A percentile compares a stretch with the other conserved stretches of the same genome.
Conservation (phyloP, 768 basidiomycete genomes). For the Auriscalpium orientale region DNA sequence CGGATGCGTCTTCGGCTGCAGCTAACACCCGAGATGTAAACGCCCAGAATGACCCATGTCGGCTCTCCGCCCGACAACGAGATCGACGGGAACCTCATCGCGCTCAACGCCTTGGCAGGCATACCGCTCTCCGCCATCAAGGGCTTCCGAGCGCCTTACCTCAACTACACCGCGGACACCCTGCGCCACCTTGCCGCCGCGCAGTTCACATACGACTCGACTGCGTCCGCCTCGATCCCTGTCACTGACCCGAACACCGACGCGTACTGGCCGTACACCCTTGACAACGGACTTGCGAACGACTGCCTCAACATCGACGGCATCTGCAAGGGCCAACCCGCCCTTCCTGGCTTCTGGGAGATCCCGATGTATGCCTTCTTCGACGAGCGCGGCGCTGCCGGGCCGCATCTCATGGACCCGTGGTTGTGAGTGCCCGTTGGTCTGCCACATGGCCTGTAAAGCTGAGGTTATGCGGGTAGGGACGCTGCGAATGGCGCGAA, state of each 20-base stretch:
- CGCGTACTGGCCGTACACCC: slow-evolving; percentile 78
- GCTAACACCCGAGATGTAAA: background rate
- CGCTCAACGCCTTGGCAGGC: slow-evolving; percentile 70
- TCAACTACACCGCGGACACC: slow-evolving; percentile 58
- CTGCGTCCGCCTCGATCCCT: slow-evolving; percentile 49
- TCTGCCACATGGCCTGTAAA: background rate
- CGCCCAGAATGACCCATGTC: slow-evolving; percentile 67
- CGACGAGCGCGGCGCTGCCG: slow-evolving; percentile 45
- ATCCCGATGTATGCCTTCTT: slow-evolving; percentile 80
- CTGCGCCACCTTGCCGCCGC: slow-evolving; percentile 46
- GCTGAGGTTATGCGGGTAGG: background rate
- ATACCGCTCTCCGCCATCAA: slow-evolving; percentile 57
- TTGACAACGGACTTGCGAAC: slow-evolving; percentile 76
- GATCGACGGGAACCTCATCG: slow-evolving; percentile 72
- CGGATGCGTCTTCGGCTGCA: background rate
- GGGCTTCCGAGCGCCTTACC: slow-evolving; percentile 75
- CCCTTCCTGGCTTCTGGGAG: slow-evolving; percentile 77
- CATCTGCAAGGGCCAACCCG: slow-evolving; percentile 61
- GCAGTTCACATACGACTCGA: slow-evolving; percentile 69
- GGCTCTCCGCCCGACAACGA: slow-evolving; percentile 54
- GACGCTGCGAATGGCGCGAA: slow-evolving; percentile 48
- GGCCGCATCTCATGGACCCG: slow-evolving; percentile 74
- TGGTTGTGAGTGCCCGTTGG: slow-evolving; percentile 49
- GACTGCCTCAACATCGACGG: slow-evolving; percentile 52
- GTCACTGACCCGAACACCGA: slow-evolving; percentile 62